Percentiles rank a stretch among this genome's conserved stretches.
phyloP scores from a whole-genome alignment of 192 early-diverging fungal species.

The Coemansia sp. region DNA sequence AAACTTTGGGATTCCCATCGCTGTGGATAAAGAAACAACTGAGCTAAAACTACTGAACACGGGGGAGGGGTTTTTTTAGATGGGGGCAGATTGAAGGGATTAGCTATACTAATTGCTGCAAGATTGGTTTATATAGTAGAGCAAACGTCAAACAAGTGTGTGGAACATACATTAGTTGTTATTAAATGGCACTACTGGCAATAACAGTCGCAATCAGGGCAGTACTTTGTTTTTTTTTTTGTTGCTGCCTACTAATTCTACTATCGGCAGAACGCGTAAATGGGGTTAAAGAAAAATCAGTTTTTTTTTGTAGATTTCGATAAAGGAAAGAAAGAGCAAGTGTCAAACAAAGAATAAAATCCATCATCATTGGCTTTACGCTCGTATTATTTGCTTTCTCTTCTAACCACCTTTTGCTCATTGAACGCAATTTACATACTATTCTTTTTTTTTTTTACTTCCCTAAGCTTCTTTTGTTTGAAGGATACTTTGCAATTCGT shows the following conservation, averaged over 20 bases:
- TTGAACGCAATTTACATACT: too few species aligned
- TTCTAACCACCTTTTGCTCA: too few species aligned
- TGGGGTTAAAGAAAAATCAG: too few species aligned
- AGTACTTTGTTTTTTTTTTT: not conserved
- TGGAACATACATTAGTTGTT: not conserved
- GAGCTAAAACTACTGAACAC: not conserved
- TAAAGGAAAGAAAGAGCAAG: too few species aligned
- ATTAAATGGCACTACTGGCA: not conserved
- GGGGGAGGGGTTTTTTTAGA: too few species aligned
- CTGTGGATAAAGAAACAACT: not conserved
- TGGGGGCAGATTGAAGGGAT: not conserved
- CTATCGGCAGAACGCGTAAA: not conserved
- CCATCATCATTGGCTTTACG: too few species aligned
- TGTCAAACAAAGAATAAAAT: too few species aligned
- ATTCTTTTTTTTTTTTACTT: not conserved
- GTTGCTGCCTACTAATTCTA: not conserved
- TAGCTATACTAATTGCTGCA: not conserved
- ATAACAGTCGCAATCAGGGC: slow-evolving; percentile 3
- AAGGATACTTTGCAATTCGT: not conserved
- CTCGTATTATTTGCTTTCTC: too few species aligned
- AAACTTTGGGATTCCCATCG: slow-evolving; percentile 76
- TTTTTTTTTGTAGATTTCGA: too few species aligned
- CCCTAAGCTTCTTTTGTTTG: not conserved
- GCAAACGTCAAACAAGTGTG: not conserved
- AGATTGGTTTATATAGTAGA: not conserved